Base-by-base conservation (phyloP, 495 filamentous ascomycete species). In the Hypoxylon cercidicola region DNA sequence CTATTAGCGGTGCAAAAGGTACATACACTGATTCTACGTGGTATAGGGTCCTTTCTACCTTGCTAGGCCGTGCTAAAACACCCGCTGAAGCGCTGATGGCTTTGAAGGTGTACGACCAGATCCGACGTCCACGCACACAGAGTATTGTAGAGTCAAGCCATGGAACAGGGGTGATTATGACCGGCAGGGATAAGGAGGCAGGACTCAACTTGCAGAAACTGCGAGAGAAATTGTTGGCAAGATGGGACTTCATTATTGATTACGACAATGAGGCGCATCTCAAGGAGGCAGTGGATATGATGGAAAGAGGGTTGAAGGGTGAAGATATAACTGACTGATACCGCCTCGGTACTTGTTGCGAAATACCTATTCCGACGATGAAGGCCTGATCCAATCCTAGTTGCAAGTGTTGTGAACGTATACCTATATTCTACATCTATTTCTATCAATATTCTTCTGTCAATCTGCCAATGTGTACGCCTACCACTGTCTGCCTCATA, bases 141-240 rank as follows among this genome's bases (percentile, higher is more conserved):
- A 62, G 65, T 15, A 53, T 74, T 13, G 67, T 69, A 7, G 58
- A 68, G 1, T 72, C 60, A 0, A 71, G 71, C 66, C 73, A 76
- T 11, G 80, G 76, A 25, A 69, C 62, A 0, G 70, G 62, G 1
- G 35, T n/a, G 0, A 59, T 71, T 9, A 9, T 68, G 19, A 15
- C 5, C 3, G 63, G 55, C 1, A 56, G 25, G 11, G 52, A 16
- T 13, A 39, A 50, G 32, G 49, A 62, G 12, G 53, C 46, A 1
- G 44, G 44, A 0, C 9, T 72, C 9, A 51, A 69, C 4, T 7
- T 57, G 41, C 40, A 56, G 21, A 55, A 40, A 16, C 13, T 60
- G 10, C n/a, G 21, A 32, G 32, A 16, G 1, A 48, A 19, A 5
- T 21, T 69, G 1, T 10, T 45, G 15, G 12, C 12, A 1, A 66